Evolutionary conservation across 2,329 filamentous ascomycete species (phyloP), one percentile per base, ranked within the genome.

Genomic region (Onygenales sp.): DNA sequence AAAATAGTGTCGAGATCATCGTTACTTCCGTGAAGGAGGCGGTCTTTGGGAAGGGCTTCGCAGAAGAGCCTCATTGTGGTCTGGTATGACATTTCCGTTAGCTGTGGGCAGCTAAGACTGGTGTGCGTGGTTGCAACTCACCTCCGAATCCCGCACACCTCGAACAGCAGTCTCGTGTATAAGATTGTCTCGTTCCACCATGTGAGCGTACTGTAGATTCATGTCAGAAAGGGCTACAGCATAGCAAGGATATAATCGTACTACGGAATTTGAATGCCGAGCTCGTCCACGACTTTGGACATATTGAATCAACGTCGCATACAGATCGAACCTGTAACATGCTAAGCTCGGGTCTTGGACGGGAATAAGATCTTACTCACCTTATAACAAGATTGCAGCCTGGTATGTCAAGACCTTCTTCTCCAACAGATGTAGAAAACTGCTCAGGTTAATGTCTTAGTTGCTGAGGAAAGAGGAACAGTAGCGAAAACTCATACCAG

Each of bases 201-300:
- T 91, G 62, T 87, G 88, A 36, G 91, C 79, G 66, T 92, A 96
- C 57, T 72, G 31, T 21, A 34, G 31, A 39, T 6, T 46, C 21
- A 42, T 33, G 49, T 61, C 37, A 57, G 53, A 34, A 49, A 36
- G 21, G 13, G n/a, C 21, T 27, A 27, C 21, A 21, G 4, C 5
- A 17, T 31, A 9, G 27, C 13, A 31, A 51, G 14, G 36, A 11
- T n/a, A 37, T 7, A 48, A 36, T 32, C 59, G 54, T 62, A 70
- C 71, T 46, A 80, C 83, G 0, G 93, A 97, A 52, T 85, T 79
- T 0, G 72, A 68, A 62, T 89, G 86, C 40, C 93, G 81, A 10
- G 93, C 93, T 52, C 93, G 82, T 0, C 93, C 93, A 57, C 89
- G 82, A 11, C 91, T 96, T 67, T 98, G 93, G 17, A 97, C 84